Conservation (phyloP, 108 stramenopile genomes). For the Cylindrotheca fusiformis region DNA sequence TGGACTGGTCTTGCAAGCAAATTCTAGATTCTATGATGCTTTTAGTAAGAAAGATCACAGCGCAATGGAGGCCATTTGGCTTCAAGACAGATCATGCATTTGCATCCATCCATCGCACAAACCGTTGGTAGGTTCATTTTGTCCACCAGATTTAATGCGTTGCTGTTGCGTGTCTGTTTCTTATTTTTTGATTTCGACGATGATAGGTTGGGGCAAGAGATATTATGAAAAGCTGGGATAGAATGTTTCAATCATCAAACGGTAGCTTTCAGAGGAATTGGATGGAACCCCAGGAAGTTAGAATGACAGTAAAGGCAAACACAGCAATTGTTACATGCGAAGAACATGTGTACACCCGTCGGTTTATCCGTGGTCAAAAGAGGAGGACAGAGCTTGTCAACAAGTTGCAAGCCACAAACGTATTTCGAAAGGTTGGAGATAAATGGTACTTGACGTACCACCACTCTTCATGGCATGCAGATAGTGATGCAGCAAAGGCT, state of each 20-base stretch:
- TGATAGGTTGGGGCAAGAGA: conserved; percentile 37
- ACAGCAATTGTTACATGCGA: conserved; percentile 81
- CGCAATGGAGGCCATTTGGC: conserved; percentile 74
- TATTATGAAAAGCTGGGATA: conserved; percentile 63
- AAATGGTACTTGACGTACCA: conserved; percentile 82
- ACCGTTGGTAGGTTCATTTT: conserved; percentile 48
- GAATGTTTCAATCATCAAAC: conserved; percentile 60
- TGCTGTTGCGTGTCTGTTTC: too few relatives aligned
- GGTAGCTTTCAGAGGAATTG: conserved; percentile 46
- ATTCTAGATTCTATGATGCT: conserved; percentile 75
- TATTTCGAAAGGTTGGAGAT: conserved; percentile 76
- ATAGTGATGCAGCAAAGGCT: conserved; percentile 62
- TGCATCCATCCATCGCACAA: conserved; percentile 79
- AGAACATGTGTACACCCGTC: conserved; percentile 70
- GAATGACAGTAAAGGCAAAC: conserved; percentile 61
- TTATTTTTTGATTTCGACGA: too few relatives aligned
- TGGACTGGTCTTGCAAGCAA: conserved; percentile 71
- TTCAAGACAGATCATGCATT: conserved; percentile 55
- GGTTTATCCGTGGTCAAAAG: conserved; percentile 52
- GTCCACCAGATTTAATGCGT: too few relatives aligned
- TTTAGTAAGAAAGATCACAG: conserved; percentile 62
- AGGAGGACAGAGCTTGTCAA: conserved; percentile 56
- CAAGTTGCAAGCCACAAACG: conserved; percentile 76
- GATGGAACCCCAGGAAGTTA: conserved; percentile 77
- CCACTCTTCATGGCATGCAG: conserved; percentile 83